Evolutionary conservation across 768 basidiomycete species (phyloP), one percentile per base, ranked within the genome.

Genomic region (Strobilomyces echinocephalus): DNA sequence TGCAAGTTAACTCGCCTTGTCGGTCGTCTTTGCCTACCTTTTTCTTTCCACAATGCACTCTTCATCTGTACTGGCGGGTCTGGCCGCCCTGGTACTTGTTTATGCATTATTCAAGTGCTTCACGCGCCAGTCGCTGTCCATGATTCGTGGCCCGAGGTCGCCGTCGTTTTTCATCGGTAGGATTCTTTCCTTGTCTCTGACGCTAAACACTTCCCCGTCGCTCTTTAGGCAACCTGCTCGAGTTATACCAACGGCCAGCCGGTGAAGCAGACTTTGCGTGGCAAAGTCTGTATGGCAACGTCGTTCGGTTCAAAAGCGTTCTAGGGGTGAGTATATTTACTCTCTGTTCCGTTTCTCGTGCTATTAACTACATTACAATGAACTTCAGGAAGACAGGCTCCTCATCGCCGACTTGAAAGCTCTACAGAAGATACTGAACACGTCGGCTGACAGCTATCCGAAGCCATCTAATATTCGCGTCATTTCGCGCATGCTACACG

Each of bases 211-310:
- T 36, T 43, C 24, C 16, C 69, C 11, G 8, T 35, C 47, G 12
- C 12, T 8, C 5, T 15, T 12, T 26, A 70, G 69, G 69, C 1
- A 63, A 71, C 49, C 26, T 68, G 36, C 50, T 54, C 1, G 61
- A 71, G 20, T 3, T 69, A 14, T 56, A 60, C 28, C 64, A 64
- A 46, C 53, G 55, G 38, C 62, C 62, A 34, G 60, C 50, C 16
- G 69, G 61, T 14, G 68, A 63, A 38, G 49, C 63, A 18, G 70
- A 69, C 20, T 63, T 71, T 41, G 48, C 42, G 31, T 70, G 70
- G 70, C 64, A 65, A 11, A 54, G 33, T 33, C 55, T 42, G 45
- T 70, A 71, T 40, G 70, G 68, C 1, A 57, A 61, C 26, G 20
- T 65, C 4, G 36, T 68, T 45, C 62, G 61, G 9, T 54, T 65